Evolutionary conservation across 2,329 filamentous ascomycete species (phyloP), one percentile per base, ranked within the genome.

Genomic region (Cladosporium sp.): DNA sequence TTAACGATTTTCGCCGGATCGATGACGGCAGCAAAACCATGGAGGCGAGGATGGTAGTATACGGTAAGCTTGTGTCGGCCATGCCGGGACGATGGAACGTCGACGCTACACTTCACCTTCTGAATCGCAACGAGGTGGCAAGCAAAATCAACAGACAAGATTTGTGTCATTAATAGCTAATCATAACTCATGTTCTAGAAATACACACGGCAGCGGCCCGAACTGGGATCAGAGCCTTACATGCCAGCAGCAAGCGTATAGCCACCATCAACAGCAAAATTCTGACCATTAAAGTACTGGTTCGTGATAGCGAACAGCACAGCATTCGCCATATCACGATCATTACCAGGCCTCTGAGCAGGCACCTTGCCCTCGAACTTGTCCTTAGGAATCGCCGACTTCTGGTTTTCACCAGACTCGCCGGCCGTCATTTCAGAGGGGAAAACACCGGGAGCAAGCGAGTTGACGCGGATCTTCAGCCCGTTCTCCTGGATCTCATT

Each of bases 391-490:
- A 81, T 69, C 52, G 74, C 64, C 25, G 70, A 75, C 70, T 80
- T 81, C 67, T 80, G 75, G 54, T 75, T 73, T 13, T 74, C 71
- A 30, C 72, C 72, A 50, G 71, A 75, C 40, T 73, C 72, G 5
- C 72, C 68, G 0, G 78, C 72, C 2, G 78, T 82, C 76, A 82
- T 80, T 63, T 81, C 77, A 12, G 71, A 74, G 0, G 78, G 77
- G 61, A 82, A 82, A 3, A 80, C 70, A 38, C 58, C 77, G 0
- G 78, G 79, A 2, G 78, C 76, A 55, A 82, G 79, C 40, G 67
- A 72, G 62, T 83, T 82, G 54, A 82, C 70, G 12, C 78, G 66
- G 45, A 82, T 74, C 62, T 79, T 78, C 43, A 80, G 65, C 4
- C 68, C 71, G 27, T 70, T 69, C 35, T 73, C 70, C n/a, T 73